Percentiles rank a stretch among this genome's conserved stretches.
phyloP scores from a whole-genome alignment of 2,329 filamentous ascomycete species.

The Clonostachys byssicola region DNA sequence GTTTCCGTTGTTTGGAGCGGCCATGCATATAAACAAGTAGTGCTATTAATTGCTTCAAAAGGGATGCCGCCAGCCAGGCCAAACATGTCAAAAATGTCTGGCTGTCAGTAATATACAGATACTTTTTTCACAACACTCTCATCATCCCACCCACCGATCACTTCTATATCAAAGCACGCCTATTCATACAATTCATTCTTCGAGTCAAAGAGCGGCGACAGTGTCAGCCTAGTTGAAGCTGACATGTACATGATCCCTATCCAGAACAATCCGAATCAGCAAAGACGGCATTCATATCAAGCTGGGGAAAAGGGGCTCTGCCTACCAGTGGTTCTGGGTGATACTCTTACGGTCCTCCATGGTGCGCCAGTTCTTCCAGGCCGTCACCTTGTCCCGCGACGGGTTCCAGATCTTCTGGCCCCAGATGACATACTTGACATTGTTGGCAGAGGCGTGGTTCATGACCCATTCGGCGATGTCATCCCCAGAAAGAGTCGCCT shows the following conservation, averaged over 20 bases:
- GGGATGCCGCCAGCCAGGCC: too few relatives aligned
- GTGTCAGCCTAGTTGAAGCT: slow-evolving; percentile 12
- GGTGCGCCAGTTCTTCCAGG: slow-evolving; percentile 33
- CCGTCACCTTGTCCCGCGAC: slow-evolving; percentile 23
- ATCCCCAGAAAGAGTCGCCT: slow-evolving; percentile 27
- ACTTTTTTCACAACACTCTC: too few relatives aligned
- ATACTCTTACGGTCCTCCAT: slow-evolving; percentile 34
- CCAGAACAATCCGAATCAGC: background rate
- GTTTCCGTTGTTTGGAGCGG: too few relatives aligned
- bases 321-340: slow-evolving; percentile 38
- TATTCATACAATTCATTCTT: too few relatives aligned
- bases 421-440: slow-evolving; percentile 46
- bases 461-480: slow-evolving; percentile 44
- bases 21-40: too few relatives aligned
- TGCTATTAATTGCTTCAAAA: too few relatives aligned
- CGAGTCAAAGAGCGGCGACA: too few relatives aligned
- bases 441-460: slow-evolving; percentile 31
- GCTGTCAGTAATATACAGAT: too few relatives aligned
- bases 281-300: background rate
- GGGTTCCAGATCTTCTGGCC: slow-evolving; percentile 42
- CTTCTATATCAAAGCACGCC: too few relatives aligned
- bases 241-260: slow-evolving; percentile 20
- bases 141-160: too few relatives aligned
- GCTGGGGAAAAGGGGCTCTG: background rate
- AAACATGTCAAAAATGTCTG: too few relatives aligned